Base-by-base conservation (phyloP, 164 flowering plant species). In the Cinnamomum chago region DNA sequence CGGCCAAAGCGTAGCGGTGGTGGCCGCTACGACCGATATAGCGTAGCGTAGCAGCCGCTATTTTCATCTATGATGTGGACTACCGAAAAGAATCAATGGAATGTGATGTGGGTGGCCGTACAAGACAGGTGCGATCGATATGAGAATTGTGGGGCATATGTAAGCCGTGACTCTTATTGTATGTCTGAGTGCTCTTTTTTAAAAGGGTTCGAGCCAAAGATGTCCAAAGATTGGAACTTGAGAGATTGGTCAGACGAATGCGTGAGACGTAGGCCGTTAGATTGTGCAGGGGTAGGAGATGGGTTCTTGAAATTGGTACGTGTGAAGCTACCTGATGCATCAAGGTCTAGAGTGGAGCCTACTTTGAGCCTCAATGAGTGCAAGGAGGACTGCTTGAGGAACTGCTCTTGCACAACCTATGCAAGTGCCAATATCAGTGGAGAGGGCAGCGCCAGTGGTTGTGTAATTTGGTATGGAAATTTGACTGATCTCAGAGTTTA, bases 51-150 rank as follows among this genome's bases (percentile, higher is more conserved):
- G n/a, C n/a, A n/a, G n/a, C n/a, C n/a, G n/a, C n/a, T n/a, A n/a
- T n/a, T n/a, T n/a, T n/a, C n/a, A n/a, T n/a, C n/a, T n/a, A n/a
- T n/a, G n/a, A 78, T 73, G 1, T 84, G 84, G 85, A 17, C 72
- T 13, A 72, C 73, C 2, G 0, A 62, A 0, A 75, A 35, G 18
- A 11, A 10, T 13, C 25, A 2, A 6, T 71, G 65, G 65, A 71
- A 71, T 51, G 2, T 27, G 5, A 7, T 58, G 23, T 27, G 64
- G 62, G 5, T 70, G 50, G 78, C 80, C 7, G 75, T 74, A 22
- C 58, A 70, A 30, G 82, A 81, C 27, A 78, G 74, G 51, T 84
- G 86, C 60, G 84, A 84, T 64, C 22, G 1, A 4, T 84, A 75
- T 66, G 55, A 17, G 20, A 67, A 47, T 3, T 84, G 87, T 72